These are phyloP conservation scores for Neurospora discreta DNA, from an alignment of 495 filamentous ascomycete species.

Conservation along the genomic window DNA sequence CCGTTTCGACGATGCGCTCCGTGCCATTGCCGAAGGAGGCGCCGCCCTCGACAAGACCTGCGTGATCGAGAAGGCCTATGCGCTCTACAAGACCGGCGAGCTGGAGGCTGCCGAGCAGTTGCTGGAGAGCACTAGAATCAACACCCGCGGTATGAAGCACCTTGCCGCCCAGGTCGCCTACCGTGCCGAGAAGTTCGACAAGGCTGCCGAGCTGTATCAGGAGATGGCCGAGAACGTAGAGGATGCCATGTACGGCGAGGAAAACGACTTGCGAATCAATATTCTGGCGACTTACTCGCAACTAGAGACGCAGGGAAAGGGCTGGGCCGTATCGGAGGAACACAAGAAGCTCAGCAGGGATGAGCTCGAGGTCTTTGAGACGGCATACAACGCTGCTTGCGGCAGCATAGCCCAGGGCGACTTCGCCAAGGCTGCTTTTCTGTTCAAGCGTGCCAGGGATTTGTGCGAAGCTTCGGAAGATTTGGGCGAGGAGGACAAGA, in stretches of 20 bases:
- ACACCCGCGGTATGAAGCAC: constrained; percentile 51
- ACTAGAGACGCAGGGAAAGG: constrained; percentile 65
- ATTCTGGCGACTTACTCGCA: constrained; percentile 69
- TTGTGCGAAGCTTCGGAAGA: constrained; percentile 79
- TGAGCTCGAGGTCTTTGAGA: constrained; percentile 86
- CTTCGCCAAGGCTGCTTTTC: constrained; percentile 58
- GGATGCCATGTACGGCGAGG: constrained; percentile 47
- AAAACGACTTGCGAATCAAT: constrained; percentile 83
- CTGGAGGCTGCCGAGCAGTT: constrained; percentile 60
- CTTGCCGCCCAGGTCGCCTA: constrained; percentile 85
- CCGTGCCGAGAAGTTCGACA: constrained; percentile 68
- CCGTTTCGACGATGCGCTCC: constrained; percentile 80
- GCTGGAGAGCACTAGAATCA: constrained; percentile 28
- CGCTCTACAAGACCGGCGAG: constrained; percentile 75
- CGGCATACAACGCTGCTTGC: constrained; percentile 86
- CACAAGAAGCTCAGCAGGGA: constrained; percentile 51
- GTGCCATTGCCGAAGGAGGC: constrained; percentile 60
- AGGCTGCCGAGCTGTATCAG: constrained; percentile 58
- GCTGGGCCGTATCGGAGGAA: constrained; percentile 23
- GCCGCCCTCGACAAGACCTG: constrained; percentile 55
- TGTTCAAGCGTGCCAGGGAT: constrained; percentile 78
- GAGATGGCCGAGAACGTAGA: constrained; percentile 40
- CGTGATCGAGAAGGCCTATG: constrained; percentile 75
- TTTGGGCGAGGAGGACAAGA: constrained; percentile 70
- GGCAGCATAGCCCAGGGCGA: constrained; percentile 71